Evolutionary conservation across 176 grass and related monocot genomes (phyloP).

Genomic region (Saccharum officinarum): DNA sequence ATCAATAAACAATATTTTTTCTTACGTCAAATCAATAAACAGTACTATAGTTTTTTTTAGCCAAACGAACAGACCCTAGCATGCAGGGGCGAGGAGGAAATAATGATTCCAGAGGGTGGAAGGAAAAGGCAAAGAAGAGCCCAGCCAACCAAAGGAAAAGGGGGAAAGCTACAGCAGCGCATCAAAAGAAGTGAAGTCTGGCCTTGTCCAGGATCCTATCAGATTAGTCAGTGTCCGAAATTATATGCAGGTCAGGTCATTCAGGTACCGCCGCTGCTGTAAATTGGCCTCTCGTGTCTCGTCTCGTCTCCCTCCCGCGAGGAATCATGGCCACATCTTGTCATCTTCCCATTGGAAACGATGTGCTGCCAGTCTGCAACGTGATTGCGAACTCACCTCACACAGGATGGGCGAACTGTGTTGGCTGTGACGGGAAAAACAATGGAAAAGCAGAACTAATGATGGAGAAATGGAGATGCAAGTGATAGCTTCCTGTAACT

Average conservation of each 20-base stretch:
- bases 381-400: constrained; percentile 8
- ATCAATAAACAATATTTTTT: too few relatives aligned
- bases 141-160: constrained; percentile 17
- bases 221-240: constrained; percentile 48
- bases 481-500: too few relatives aligned
- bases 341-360: constrained; percentile 36
- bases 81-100: not conserved
- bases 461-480: not conserved
- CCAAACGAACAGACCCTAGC: too few relatives aligned
- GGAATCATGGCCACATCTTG: constrained; percentile 32
- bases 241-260: constrained; percentile 24
- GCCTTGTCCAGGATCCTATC: constrained; percentile 50
- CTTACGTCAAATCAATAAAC: too few relatives aligned
- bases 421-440: not conserved
- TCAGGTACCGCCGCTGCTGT: not conserved
- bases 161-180: not conserved
- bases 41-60: too few relatives aligned
- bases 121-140: constrained; percentile 38
- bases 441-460: not conserved
- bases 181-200: constrained; percentile 45
- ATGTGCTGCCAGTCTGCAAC: not conserved
- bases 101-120: constrained; percentile 35
- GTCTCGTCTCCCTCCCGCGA: not conserved
- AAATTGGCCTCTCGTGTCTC: not conserved
- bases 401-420: too few relatives aligned